Percentiles rank a stretch among this genome's conserved stretches.
Evolutionary conservation across 257 asterid species (phyloP).

Genomic region (Nicotiana attenuata): DNA sequence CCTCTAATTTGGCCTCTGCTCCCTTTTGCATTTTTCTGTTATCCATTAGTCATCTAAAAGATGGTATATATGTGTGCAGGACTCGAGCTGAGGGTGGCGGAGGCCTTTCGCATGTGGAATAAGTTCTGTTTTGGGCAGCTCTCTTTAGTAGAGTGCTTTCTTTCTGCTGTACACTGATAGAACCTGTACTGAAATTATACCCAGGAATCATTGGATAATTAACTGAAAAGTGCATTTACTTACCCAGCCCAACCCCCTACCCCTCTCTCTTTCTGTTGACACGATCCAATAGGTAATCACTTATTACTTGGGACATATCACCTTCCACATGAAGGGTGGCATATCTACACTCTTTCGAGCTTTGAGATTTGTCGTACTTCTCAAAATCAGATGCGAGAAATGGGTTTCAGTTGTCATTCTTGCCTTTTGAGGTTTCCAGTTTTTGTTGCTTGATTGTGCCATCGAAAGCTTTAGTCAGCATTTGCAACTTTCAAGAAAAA

Average conservation of each 20-base stretch:
- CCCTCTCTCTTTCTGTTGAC: not conserved
- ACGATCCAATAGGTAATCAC: not conserved
- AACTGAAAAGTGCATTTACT: not conserved
- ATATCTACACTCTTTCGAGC: not conserved
- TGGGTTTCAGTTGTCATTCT: not conserved
- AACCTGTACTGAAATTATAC: not conserved
- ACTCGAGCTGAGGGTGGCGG: constrained; percentile 75
- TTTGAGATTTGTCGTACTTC: not conserved
- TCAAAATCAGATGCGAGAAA: not conserved
- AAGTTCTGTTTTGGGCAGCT: constrained; percentile 1
- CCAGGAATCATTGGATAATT: not conserved
- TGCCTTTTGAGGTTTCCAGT: not conserved
- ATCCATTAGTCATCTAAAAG: not conserved
- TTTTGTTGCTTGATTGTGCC: not conserved
- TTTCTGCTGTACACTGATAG: not conserved
- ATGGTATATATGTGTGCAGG: constrained; percentile 39
- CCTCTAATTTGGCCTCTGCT: not conserved
- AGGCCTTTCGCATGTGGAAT: constrained; percentile 68
- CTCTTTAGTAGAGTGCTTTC: not conserved
- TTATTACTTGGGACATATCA: not conserved
- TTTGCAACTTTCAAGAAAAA: not conserved
- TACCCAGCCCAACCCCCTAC: not conserved
- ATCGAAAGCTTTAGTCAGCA: not conserved
- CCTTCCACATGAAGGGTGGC: not conserved
- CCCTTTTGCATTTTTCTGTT: not conserved